Evolutionary conservation across 805 yeast genomes (phyloP), one percentile per base, ranked within the genome.

Genomic region (Candida nanaspora): DNA sequence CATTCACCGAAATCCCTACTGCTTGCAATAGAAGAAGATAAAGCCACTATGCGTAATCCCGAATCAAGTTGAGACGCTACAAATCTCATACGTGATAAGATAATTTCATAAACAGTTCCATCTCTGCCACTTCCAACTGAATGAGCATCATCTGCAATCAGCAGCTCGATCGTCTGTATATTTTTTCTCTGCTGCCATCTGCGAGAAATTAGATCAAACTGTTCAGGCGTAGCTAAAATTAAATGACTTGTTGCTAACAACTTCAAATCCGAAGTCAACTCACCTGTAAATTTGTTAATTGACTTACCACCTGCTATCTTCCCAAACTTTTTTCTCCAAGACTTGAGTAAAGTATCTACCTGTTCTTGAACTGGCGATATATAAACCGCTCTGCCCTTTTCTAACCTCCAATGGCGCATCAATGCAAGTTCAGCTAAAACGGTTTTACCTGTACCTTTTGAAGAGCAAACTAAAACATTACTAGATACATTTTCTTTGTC

Each of bases 1-100:
- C 98, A 93, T 40, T 82, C 86, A 1, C 85, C 91, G 43, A 89
- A 61, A 47, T 86, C 96, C 39, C 76, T 69, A 3, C 83, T 85
- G 53, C 81, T 84, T 0, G 93, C 78, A 31, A 91, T 57, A 2
- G 95, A 77, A 1, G 78, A 69, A 0, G 85, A 69, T 20, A 91
- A 62, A 0, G 78, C 89, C n/a, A 91, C 74, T 21, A 88, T 58
- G 47, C 98, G 63, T 6, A 76, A 47, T 1, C 66, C 55, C 2
- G 62, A 66, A 27, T 80, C 83, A n/a, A 81, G 54, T 48, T 86
- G 93, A 2, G 75, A 68, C 0, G 80, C 66, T 57, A 88, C 76
- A 46, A 82, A 78, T 44, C 82, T 68, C 75, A 86, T 71, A 49
- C 98, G 68, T 1, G 93, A 69, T 4, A 91, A 61, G 2, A 78